These are phyloP conservation scores for Chara braunii DNA, from an alignment of 139 green algal genomes.

Conservation along the genomic window DNA sequence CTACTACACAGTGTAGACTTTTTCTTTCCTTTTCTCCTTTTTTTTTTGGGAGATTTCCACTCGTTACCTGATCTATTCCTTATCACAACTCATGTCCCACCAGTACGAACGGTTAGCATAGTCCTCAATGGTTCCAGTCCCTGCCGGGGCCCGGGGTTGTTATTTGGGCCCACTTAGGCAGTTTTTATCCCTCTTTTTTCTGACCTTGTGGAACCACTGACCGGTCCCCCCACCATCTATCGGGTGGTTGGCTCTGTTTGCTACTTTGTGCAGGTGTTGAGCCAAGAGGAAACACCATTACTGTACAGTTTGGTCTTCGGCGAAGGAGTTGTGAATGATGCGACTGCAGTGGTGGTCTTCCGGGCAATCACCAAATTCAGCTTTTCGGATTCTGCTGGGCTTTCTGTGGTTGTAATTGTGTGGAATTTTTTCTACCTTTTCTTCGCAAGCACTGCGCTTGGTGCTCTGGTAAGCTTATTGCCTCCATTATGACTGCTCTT, in stretches of 20 bases:
- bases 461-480: slow-evolving; percentile 17
- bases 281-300: slow-evolving; percentile 51
- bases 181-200: no score
- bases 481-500: background rate
- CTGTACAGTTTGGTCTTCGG: slow-evolving; percentile 85
- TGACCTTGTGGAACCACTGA: no score
- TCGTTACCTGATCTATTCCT: no score
- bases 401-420: background rate
- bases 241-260: slow-evolving; percentile 2
- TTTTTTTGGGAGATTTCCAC: no score
- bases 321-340: slow-evolving; percentile 88
- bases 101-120: no score
- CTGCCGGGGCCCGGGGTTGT: no score
- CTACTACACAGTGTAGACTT: no score
- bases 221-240: no score
- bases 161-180: no score
- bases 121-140: no score
- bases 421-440: slow-evolving; percentile 39
- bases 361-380: slow-evolving; percentile 50
- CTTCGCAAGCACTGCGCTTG: slow-evolving; percentile 25
- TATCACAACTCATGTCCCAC: no score
- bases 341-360: slow-evolving; percentile 76
- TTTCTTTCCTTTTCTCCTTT: no score
- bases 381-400: background rate
- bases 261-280: slow-evolving; percentile 34